Conservation (phyloP, 2,329 filamentous ascomycete species). For the Ophioceras dolichostomum region DNA sequence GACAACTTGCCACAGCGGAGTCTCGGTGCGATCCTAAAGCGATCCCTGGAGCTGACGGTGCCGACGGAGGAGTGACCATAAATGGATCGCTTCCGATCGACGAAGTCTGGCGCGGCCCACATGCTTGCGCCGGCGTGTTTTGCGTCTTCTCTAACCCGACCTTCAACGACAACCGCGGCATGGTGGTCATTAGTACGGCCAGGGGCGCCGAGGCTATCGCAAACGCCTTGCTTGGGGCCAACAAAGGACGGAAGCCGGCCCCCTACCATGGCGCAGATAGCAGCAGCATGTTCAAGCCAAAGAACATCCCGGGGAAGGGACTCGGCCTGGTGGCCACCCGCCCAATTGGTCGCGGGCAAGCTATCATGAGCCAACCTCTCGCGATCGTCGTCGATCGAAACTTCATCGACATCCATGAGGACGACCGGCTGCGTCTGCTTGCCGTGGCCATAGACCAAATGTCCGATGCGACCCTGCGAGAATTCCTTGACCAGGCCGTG, state of each 20-base stretch:
- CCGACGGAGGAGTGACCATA: too few species aligned
- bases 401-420: neutral
- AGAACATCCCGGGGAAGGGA: constrained; percentile 10
- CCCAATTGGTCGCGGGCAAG: constrained; percentile 8
- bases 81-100: too few species aligned
- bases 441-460: constrained; percentile 15
- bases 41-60: too few species aligned
- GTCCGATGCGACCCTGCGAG: constrained; percentile 8
- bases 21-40: too few species aligned
- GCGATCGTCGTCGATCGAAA: constrained; percentile 7
- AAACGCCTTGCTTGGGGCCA: too few species aligned
- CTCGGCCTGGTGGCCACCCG: constrained; percentile 12
- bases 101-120: constrained; percentile 6
- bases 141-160: constrained; percentile 7
- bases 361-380: constrained; percentile 11
- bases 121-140: constrained; percentile 6
- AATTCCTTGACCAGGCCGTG: constrained; percentile 17
- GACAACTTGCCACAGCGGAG: too few species aligned
- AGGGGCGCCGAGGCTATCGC: constrained; percentile 6
- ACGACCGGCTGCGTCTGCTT: constrained; percentile 12
- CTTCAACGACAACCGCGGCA: constrained; percentile 6
- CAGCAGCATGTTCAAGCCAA: neutral
- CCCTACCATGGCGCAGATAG: neutral
- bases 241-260: neutral
- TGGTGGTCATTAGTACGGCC: constrained; percentile 7